phyloP scores from a whole-genome alignment of 1,284 basidiomycete genomes.

The Puccinia triticina region DNA sequence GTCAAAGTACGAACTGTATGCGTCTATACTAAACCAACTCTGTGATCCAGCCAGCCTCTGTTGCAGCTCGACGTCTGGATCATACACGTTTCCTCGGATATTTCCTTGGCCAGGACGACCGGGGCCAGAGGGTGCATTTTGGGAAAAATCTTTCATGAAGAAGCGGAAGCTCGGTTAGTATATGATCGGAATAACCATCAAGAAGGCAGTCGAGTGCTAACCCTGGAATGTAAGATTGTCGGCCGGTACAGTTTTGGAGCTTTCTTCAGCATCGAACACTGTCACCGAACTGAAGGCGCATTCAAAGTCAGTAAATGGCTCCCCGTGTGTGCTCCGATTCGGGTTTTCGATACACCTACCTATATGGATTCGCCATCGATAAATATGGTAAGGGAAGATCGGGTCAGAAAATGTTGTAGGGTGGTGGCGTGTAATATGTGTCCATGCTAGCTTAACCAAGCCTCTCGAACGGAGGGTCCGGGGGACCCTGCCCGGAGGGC shows the following conservation, averaged over 20 bases:
- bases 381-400: neutral
- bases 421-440: no score
- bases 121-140: neutral
- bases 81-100: slow-evolving; percentile 13
- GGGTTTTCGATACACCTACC: neutral
- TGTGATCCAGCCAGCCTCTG: slow-evolving; percentile 13
- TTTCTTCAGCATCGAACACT: slow-evolving; percentile 45
- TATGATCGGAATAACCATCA: neutral
- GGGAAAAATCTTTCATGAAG: slow-evolving; percentile 25
- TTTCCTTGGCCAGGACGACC: neutral
- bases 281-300: slow-evolving; percentile 33
- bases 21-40: slow-evolving; percentile 43
- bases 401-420: no score
- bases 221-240: slow-evolving; percentile 46
- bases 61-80: slow-evolving; percentile 42
- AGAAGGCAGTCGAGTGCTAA: neutral
- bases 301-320: neutral
- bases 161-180: neutral
- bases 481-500: no score
- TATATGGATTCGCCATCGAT: slow-evolving; percentile 20
- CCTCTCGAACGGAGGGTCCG: no score
- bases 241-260: slow-evolving; percentile 3
- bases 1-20: slow-evolving; percentile 48
- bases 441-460: no score
- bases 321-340: neutral